These are phyloP conservation scores for Porcisia deanei DNA, from an alignment of 208 protist species.

Conservation along the genomic window DNA sequence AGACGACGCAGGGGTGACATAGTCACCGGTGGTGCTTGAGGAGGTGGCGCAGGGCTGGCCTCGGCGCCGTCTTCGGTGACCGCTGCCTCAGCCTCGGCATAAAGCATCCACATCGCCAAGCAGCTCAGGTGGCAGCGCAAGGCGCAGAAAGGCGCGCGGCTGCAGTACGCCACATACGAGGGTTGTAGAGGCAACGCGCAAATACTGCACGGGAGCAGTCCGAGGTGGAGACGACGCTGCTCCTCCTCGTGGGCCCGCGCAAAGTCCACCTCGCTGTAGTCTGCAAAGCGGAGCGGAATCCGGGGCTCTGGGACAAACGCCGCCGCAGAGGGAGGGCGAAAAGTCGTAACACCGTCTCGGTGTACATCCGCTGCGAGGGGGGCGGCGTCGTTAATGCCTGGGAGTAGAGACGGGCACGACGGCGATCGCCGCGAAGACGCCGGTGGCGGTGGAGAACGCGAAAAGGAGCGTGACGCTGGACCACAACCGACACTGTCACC, in stretches of 20 bases:
- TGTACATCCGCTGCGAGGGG: constrained; percentile 1
- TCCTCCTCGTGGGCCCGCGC: constrained; percentile 47
- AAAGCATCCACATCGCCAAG: constrained; percentile 76
- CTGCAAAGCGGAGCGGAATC: constrained; percentile 36
- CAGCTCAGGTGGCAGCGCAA: constrained; percentile 67
- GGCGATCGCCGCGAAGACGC: neutral
- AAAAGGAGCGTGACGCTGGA: neutral
- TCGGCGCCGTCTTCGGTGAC: neutral
- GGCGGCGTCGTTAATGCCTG: neutral
- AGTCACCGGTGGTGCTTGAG: neutral
- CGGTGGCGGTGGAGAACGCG: neutral
- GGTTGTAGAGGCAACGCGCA: constrained; percentile 67
- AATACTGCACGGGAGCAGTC: constrained; percentile 65
- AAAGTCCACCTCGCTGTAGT: constrained; percentile 56
- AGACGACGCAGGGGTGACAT: constrained; percentile 11
- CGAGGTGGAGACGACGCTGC: constrained; percentile 35
- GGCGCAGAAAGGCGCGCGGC: constrained; percentile 63
- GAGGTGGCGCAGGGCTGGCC: constrained; percentile 2
- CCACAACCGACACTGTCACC: neutral
- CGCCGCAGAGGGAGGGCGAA: neutral
- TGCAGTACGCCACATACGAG: constrained; percentile 66
- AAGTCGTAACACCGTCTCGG: neutral
- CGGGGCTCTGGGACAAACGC: neutral
- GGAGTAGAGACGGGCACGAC: neutral
- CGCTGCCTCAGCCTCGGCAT: constrained; percentile 15